phyloP scores from a whole-genome alignment of 768 basidiomycete species.

The Suillus americanus region DNA sequence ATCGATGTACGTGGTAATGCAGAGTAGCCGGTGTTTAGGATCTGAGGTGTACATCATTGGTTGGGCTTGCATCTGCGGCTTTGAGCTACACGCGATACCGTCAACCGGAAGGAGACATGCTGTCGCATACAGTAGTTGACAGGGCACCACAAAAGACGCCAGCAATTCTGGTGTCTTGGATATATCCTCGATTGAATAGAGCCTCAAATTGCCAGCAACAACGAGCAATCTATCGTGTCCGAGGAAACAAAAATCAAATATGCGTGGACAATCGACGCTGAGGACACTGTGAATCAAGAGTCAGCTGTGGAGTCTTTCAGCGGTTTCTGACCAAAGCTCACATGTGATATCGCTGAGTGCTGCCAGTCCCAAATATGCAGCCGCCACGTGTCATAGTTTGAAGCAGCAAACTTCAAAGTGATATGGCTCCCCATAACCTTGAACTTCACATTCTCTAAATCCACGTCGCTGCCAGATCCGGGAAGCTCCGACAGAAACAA shows the following conservation, averaged over 20 bases:
- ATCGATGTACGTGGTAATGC: neutral
- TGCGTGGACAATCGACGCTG: fast-evolving
- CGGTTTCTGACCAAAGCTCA: neutral
- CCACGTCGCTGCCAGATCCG: neutral
- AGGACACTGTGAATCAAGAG: neutral
- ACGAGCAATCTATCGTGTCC: neutral
- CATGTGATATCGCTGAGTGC: neutral
- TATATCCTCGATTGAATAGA: neutral
- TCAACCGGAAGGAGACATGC: neutral
- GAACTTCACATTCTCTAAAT: neutral
- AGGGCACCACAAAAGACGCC: neutral
- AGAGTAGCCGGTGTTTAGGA: neutral
- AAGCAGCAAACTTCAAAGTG: neutral
- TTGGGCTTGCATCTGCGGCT: neutral
- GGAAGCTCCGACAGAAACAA: neutral
- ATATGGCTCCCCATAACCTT: neutral
- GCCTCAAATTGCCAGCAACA: neutral
- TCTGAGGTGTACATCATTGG: neutral
- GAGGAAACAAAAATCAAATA: neutral
- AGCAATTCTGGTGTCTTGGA: neutral
- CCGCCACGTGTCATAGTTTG: neutral
- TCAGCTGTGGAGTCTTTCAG: neutral
- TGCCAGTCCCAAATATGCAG: neutral
- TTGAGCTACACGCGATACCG: neutral
- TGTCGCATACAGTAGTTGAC: neutral